Conservation (phyloP, 176 grass and related monocot genomes). For the Themeda triandra region DNA sequence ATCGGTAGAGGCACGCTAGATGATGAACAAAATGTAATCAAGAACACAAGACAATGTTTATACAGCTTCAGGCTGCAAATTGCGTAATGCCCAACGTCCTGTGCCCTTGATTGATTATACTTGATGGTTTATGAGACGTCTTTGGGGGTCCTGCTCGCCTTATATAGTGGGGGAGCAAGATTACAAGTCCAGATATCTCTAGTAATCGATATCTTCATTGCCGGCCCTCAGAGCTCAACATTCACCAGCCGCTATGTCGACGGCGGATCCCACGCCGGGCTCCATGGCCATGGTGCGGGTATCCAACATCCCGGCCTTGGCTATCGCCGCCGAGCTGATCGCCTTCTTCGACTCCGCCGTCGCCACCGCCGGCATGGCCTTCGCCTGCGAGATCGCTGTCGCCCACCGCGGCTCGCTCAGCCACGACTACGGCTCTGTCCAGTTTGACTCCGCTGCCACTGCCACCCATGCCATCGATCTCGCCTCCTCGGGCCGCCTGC, state of each 20-base stretch:
- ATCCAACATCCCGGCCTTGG: conserved; percentile 57
- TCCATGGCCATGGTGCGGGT: conserved; percentile 54
- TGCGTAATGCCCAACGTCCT: too few species aligned
- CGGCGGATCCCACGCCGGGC: background rate
- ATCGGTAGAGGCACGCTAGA: too few species aligned
- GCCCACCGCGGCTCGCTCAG: conserved; percentile 65
- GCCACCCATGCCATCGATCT: conserved; percentile 45
- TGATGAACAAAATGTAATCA: too few species aligned
- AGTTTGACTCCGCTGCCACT: conserved; percentile 54
- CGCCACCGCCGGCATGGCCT: conserved; percentile 40
- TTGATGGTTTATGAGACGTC: too few species aligned
- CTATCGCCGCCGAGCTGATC: conserved; percentile 65
- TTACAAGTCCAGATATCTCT: too few species aligned
- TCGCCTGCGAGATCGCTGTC: conserved; percentile 69
- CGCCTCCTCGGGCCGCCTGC: conserved; percentile 47
- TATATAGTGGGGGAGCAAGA: too few species aligned
- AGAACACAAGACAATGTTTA: too few species aligned
- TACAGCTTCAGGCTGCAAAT: too few species aligned
- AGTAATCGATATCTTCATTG: too few species aligned
- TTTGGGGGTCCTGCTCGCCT: too few species aligned
- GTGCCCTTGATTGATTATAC: too few species aligned
- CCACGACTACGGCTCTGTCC: conserved; percentile 57
- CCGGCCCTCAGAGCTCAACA: background rate
- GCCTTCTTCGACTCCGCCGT: conserved; percentile 65
- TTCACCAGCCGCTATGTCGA: background rate